A percentile compares a stretch with the other conserved stretches of the same genome.
Evolutionary conservation across 2,329 filamentous ascomycete genomes (phyloP).

Genomic region (Exutisphaerella laricina): DNA sequence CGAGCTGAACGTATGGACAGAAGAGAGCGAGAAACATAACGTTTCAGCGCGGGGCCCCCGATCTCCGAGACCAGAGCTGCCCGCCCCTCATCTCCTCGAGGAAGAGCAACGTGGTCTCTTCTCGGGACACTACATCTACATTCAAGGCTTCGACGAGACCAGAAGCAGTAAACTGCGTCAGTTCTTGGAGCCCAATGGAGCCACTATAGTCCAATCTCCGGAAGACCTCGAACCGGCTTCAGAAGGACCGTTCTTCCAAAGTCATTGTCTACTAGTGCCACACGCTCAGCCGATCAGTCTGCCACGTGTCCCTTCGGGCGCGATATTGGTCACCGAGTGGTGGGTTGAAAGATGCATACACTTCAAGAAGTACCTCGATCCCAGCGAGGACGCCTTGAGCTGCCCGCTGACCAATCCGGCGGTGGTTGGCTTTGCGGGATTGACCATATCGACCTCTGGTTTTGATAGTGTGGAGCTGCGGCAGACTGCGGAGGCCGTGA

Average conservation of each 20-base stretch:
- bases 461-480: constrained; percentile 64
- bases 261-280: constrained; percentile 32
- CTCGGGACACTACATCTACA: constrained; percentile 25
- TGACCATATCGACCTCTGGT: constrained; percentile 50
- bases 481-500: constrained; percentile 72
- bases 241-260: constrained; percentile 11
- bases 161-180: constrained; percentile 19
- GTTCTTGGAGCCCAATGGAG: constrained; percentile 29
- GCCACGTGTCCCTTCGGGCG: constrained; percentile 25
- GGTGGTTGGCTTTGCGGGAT: constrained; percentile 55
- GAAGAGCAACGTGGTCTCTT: constrained; percentile 26
- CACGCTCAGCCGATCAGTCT: constrained; percentile 22
- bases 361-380: constrained; percentile 64
- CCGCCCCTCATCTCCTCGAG: neutral
- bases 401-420: constrained; percentile 59
- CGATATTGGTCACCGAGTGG: constrained; percentile 70
- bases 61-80: neutral
- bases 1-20: constrained; percentile 24
- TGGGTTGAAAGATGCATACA: constrained; percentile 88
- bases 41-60: constrained; percentile 1
- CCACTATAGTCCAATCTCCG: constrained; percentile 22
- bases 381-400: constrained; percentile 65
- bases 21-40: constrained; percentile 14
- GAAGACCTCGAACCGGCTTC: constrained; percentile 23
- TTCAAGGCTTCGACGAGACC: constrained; percentile 26